These are phyloP conservation scores for Hyphopichia buzzinii DNA, from an alignment of 1,139 yeast species.

Conservation along the genomic window DNA sequence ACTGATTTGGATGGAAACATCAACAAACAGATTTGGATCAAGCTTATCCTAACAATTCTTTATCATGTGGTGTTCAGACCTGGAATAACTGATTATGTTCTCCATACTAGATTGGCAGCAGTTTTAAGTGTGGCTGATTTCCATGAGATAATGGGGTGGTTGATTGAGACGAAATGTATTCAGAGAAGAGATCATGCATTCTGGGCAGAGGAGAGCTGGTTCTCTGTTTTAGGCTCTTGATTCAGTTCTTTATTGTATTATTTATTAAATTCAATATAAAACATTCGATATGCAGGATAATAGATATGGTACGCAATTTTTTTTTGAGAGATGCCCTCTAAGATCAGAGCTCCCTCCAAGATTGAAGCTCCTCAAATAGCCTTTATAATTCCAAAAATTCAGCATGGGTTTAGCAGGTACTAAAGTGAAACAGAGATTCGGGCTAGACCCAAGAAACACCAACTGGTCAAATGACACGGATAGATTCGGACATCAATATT, in stretches of 20 bases:
- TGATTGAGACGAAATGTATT: slow-evolving; percentile 43
- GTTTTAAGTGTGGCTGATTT: slow-evolving; percentile 52
- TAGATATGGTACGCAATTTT: too few relatives aligned
- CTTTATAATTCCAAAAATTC: too few relatives aligned
- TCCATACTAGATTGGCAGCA: slow-evolving; percentile 36
- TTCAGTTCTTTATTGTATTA: not conserved
- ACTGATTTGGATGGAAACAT: slow-evolving; percentile 62
- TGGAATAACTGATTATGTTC: slow-evolving; percentile 46
- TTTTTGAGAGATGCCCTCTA: too few relatives aligned
- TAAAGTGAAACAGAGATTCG: slow-evolving; percentile 80
- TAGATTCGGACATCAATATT: slow-evolving; percentile 84
- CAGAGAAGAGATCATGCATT: slow-evolving; percentile 33
- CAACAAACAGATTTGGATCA: slow-evolving; percentile 59
- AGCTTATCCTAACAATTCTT: slow-evolving; percentile 47
- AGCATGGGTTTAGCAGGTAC: slow-evolving; percentile 93
- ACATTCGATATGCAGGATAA: too few relatives aligned
- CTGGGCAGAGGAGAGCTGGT: slow-evolving; percentile 57
- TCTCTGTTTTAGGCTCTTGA: slow-evolving; percentile 29
- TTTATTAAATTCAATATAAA: too few relatives aligned
- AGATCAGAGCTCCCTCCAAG: slow-evolving; percentile 67
- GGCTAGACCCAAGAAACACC: slow-evolving; percentile 90
- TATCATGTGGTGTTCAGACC: slow-evolving; percentile 62
- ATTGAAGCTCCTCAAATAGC: slow-evolving; percentile 73
- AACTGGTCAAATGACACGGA: slow-evolving; percentile 87
- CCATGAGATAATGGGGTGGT: slow-evolving; percentile 55